Percentiles rank a stretch among this genome's conserved stretches.
Conservation (phyloP, 371 early-diverging fungal species). For the Furculomyces boomerangus region DNA sequence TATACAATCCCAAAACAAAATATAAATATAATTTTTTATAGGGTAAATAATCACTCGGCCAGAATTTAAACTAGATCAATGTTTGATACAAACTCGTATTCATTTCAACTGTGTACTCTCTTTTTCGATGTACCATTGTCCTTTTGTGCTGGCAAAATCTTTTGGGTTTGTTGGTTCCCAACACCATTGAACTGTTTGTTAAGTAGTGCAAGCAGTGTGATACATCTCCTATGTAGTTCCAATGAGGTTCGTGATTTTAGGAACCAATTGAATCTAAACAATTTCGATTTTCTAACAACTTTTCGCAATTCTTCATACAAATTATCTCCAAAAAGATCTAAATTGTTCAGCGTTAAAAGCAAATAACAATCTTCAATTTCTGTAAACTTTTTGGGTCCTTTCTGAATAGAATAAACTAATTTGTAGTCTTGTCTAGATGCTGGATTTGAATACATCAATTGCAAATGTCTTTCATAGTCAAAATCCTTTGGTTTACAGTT, state of each 20-base stretch:
- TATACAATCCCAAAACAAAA: too few relatives aligned
- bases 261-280: constrained; percentile 96
- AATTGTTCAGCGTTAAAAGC: constrained; percentile 69
- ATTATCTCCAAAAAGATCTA: constrained; percentile 80
- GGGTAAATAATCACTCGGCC: too few relatives aligned
- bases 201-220: constrained; percentile 37
- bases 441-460: constrained; percentile 47
- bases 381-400: constrained; percentile 75
- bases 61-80: too few relatives aligned
- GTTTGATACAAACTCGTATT: too few relatives aligned
- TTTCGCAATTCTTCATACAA: constrained; percentile 77
- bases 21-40: too few relatives aligned
- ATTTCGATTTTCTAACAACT: constrained; percentile 60
- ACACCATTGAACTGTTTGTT: constrained; percentile 13
- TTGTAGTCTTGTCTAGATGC: neutral
- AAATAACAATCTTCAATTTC: constrained; percentile 95
- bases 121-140: too few relatives aligned
- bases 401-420: constrained; percentile 26
- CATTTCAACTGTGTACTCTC: too few relatives aligned
- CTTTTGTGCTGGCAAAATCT: too few relatives aligned
- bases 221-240: constrained; percentile 63
- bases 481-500: constrained; percentile 42
- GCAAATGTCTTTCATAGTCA: constrained; percentile 68
- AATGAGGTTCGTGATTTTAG: constrained; percentile 78
- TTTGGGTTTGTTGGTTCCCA: too few relatives aligned